Evolutionary conservation across 2,329 filamentous ascomycete genomes (phyloP).

Genomic region (Bimuria novae-zelandiae): DNA sequence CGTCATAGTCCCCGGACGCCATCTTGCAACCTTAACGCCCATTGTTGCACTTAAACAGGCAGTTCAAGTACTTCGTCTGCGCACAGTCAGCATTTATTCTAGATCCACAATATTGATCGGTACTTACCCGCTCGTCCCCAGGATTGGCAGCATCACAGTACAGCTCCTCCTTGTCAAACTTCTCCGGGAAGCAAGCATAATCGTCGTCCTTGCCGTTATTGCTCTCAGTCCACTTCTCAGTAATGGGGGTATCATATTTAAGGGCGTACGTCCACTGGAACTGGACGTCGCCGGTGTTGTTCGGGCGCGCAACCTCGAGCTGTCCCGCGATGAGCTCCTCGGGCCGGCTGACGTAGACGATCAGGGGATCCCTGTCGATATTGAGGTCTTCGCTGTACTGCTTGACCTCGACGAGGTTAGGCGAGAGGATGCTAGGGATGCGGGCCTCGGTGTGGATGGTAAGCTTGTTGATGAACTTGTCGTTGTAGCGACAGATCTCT

Average conservation of each 20-base stretch:
- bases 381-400: neutral
- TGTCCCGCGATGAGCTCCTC: neutral
- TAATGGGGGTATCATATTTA: neutral
- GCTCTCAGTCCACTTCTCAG: constrained; percentile 2
- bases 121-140: neutral
- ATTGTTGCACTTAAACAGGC: too few species aligned
- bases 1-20: neutral
- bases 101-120: neutral
- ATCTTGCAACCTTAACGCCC: too few species aligned
- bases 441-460: neutral
- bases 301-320: neutral
- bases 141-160: neutral
- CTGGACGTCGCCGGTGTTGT: constrained; percentile 1
- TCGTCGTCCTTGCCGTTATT: neutral
- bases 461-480: neutral
- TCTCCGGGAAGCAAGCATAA: neutral
- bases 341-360: neutral
- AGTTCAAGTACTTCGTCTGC: too few species aligned
- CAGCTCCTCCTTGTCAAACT: neutral
- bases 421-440: neutral
- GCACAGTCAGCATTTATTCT: neutral
- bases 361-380: neutral
- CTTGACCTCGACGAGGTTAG: neutral
- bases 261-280: neutral
- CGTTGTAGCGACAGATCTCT: neutral